Conservation (phyloP, 2,329 filamentous ascomycete species). For the Torrubiella hemipterigena region DNA sequence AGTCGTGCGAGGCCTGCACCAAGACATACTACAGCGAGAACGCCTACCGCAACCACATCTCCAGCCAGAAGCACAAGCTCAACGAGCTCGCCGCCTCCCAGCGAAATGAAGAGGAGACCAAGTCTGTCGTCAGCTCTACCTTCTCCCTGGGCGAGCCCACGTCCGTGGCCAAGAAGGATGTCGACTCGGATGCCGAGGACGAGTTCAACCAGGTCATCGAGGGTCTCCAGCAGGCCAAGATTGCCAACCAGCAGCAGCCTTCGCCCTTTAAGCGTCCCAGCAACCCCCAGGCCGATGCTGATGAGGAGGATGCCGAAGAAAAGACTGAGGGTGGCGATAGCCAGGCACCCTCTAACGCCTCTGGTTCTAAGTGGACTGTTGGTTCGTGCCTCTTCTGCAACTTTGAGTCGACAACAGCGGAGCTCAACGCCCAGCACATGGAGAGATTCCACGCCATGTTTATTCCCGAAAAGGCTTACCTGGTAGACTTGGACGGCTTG, state of each 20-base stretch:
- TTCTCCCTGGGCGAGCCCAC: constrained; percentile 83
- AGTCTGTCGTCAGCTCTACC: constrained; percentile 78
- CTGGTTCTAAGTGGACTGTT: constrained; percentile 29
- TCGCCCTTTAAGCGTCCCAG: constrained; percentile 44
- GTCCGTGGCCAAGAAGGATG: constrained; percentile 28
- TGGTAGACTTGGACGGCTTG: constrained; percentile 73
- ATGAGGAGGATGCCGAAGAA: constrained; percentile 29
- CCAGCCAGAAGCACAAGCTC: constrained; percentile 75
- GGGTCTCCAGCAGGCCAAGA: constrained; percentile 61
- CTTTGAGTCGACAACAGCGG: constrained; percentile 61
- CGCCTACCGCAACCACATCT: constrained; percentile 84
- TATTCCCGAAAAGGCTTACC: constrained; percentile 76
- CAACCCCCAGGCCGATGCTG: constrained; percentile 34
- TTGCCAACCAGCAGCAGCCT: constrained; percentile 36
- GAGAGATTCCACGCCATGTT: constrained; percentile 89
- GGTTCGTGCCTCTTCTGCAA: constrained; percentile 82
- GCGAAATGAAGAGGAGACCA: constrained; percentile 52
- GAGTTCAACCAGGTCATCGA: constrained; percentile 71
- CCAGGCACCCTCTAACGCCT: constrained; percentile 14
- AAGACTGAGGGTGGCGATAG: constrained; percentile 27
- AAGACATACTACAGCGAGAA: constrained; percentile 97
- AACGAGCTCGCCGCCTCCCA: constrained; percentile 36
- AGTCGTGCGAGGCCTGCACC: constrained; percentile 66
- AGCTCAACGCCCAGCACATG: constrained; percentile 82
- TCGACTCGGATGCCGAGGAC: constrained; percentile 58